A percentile compares a stretch with the other conserved stretches of the same genome.
phyloP scores from a whole-genome alignment of 2,329 filamentous ascomycete species.

The Fusarium globosum region DNA sequence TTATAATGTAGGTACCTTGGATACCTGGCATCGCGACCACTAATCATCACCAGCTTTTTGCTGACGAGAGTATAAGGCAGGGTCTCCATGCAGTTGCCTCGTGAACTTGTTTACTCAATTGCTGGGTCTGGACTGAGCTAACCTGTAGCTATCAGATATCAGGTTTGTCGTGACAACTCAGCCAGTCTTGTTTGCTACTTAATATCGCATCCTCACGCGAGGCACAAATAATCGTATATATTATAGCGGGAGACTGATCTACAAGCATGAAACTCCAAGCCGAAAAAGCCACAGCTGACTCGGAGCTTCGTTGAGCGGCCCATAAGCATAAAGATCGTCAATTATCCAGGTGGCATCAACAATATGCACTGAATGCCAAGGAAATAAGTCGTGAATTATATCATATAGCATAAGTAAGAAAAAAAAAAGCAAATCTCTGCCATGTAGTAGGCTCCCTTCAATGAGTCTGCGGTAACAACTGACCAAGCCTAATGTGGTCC shows the following conservation, averaged over 20 bases:
- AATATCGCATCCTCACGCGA: background rate
- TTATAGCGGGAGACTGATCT: background rate
- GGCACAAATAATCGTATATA: background rate
- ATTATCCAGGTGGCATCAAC: background rate
- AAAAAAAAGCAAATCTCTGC: background rate
- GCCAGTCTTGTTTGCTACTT: background rate
- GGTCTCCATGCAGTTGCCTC: background rate
- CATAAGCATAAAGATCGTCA: background rate
- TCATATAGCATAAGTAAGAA: background rate
- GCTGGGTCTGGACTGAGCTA: background rate
- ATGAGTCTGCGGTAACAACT: background rate
- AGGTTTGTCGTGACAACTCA: background rate
- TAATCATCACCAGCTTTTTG: no score
- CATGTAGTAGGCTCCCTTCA: background rate
- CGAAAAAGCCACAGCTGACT: background rate
- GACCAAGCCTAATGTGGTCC: no score
- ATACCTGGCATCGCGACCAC: background rate
- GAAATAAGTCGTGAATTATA: background rate
- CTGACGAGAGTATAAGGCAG: rapidly evolving
- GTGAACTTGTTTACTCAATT: background rate
- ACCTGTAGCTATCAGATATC: background rate
- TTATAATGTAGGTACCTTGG: background rate
- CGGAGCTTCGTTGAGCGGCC: background rate
- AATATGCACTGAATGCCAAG: background rate
- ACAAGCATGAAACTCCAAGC: background rate